Base-by-base conservation (phyloP, 2,329 filamentous ascomycete species). In the Fusarium fracticaudum region DNA sequence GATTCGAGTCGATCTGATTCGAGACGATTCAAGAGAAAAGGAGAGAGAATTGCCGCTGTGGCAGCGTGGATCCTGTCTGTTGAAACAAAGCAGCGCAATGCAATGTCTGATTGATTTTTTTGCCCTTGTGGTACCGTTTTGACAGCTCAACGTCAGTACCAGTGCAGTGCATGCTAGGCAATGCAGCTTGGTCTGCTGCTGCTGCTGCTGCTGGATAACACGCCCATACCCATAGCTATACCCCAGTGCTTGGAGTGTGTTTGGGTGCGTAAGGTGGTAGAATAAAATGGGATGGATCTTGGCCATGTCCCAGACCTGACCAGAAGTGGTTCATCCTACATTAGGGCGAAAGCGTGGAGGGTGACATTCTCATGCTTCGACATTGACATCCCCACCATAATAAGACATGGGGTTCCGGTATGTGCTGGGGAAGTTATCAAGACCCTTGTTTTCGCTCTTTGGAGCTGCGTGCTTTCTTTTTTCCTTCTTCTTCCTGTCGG, bases 251-350 rank as follows among this genome's bases (percentile, higher is more conserved):
- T 63, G 20, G n/a, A 65, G 47, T 76, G 64, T 67, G 67, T 41
- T 74, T 68, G 62, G 63, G 55, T 74, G 67, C 72, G 51, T 60
- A 57, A 48, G 40, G 50, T 68, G 55, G 59, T 48, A 62, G 76
- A 76, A 69, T 73, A 74, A 77, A 77, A 73, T 78, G 74, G 78
- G 72, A 78, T 72, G 69, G 76, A 79, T 79, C 72, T 79, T 76
- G 70, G 70, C 74, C 74, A 72, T 58, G 66, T 64, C 73, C 51
- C 73, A 69, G 73, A 76, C 75, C 73, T 79, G 78, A 47, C 77
- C 76, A 69, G 74, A 81, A 80, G 72, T 72, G 77, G 76, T 78
- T 79, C 73, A 65, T 76, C 77, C 72, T 79, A 80, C 80, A 81
- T 81, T 81, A 80, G 80, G 73, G 76, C 74, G 71, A 57, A 71